Conservation (phyloP, 2,329 filamentous ascomycete species). For the Cytospora mali region DNA sequence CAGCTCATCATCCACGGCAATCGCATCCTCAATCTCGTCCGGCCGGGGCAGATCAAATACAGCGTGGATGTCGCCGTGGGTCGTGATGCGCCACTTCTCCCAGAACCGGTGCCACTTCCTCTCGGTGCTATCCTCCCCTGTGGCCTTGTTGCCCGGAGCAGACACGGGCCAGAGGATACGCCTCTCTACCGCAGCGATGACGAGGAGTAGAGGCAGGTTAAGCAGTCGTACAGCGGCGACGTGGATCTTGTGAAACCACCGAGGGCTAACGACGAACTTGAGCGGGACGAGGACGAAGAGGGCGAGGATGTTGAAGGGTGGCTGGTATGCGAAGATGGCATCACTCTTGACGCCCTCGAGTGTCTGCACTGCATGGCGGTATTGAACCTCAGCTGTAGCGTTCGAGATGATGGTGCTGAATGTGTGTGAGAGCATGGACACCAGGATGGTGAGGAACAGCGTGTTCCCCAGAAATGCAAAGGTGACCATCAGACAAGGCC, state of each 20-base stretch:
- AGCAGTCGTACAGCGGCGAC: conserved; percentile 73
- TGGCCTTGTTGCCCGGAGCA: conserved; percentile 26
- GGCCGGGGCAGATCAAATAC: conserved; percentile 75
- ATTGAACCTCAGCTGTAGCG: conserved; percentile 81
- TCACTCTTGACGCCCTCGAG: conserved; percentile 86
- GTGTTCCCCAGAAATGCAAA: conserved; percentile 88
- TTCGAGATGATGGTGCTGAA: conserved; percentile 78
- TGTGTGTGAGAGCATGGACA: conserved; percentile 84
- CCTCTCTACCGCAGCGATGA: conserved; percentile 73
- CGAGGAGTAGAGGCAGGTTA: conserved; percentile 73
- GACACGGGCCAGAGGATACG: conserved; percentile 61
- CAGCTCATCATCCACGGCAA: conserved; percentile 61
- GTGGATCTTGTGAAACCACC: conserved; percentile 91
- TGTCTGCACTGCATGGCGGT: conserved; percentile 76
- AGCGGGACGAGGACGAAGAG: conserved; percentile 74
- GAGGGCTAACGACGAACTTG: conserved; percentile 74
- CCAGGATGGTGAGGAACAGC: conserved; percentile 83
- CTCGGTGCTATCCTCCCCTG: not conserved
- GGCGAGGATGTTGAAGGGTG: conserved; percentile 82
- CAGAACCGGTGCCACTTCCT: conserved; percentile 56
- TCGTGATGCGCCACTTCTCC: conserved; percentile 69
- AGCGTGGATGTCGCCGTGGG: conserved; percentile 70
- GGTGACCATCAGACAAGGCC: conserved; percentile 77
- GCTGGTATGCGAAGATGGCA: conserved; percentile 79
- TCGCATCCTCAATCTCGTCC: conserved; percentile 58